phyloP scores from a whole-genome alignment of 164 flowering plant species.

The Malania oleifera region DNA sequence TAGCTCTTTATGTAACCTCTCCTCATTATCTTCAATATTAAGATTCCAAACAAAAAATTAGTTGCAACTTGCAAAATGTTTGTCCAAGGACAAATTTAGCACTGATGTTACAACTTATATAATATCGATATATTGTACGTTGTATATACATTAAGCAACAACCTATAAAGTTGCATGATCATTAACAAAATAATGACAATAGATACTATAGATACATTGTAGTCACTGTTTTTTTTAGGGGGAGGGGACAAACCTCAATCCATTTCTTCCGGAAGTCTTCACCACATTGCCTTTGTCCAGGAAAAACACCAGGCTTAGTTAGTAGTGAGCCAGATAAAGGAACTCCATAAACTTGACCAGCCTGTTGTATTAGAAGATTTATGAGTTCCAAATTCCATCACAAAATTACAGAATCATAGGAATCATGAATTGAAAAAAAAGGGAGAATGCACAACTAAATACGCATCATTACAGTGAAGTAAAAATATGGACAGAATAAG shows the following conservation, averaged over 20 bases:
- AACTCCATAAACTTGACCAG: conserved; percentile 96
- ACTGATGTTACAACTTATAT: too few species aligned
- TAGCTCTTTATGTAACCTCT: not conserved
- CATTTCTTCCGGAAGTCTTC: conserved; percentile 88
- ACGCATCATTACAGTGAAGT: not conserved
- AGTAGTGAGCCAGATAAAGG: conserved; percentile 76
- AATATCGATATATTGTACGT: too few species aligned
- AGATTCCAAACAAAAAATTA: too few species aligned
- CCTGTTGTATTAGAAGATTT: conserved; percentile 42
- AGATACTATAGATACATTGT: too few species aligned
- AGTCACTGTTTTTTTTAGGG: too few species aligned
- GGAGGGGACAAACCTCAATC: conserved; percentile 68
- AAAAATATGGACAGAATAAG: not conserved
- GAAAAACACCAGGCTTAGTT: conserved; percentile 69
- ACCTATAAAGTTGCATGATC: too few species aligned
- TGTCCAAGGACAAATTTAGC: too few species aligned
- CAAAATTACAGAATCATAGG: not conserved
- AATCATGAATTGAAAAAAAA: not conserved
- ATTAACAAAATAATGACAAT: too few species aligned
- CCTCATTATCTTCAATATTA: not conserved
- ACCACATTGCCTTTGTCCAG: conserved; percentile 73
- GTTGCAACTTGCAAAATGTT: too few species aligned
- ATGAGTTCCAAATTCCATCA: conserved; percentile 7
- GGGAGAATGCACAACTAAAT: not conserved
- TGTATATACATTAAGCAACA: too few species aligned